phyloP scores from a whole-genome alignment of 2,329 filamentous ascomycete species.

The Beauveria bassiana region DNA sequence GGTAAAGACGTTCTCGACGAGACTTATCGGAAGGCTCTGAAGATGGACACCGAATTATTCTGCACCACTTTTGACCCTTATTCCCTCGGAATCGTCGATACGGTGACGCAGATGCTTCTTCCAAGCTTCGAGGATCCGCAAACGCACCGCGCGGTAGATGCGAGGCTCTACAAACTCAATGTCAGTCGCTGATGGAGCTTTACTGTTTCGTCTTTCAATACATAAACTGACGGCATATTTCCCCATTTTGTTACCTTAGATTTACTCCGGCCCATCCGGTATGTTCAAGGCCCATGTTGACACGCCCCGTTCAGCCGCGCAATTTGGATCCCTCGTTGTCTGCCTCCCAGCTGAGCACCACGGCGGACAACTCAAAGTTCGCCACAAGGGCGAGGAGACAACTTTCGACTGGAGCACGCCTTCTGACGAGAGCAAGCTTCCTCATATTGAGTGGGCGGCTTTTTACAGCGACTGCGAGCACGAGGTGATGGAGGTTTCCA shows the following conservation, averaged over 20 bases:
- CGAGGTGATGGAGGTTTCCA: conserved; percentile 40
- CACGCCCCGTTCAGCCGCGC: conserved; percentile 37
- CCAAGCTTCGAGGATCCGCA: conserved; percentile 19
- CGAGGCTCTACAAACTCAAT: conserved; percentile 52
- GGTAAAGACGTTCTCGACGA: conserved; percentile 42
- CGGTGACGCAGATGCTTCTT: conserved; percentile 38
- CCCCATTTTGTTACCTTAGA: conserved; percentile 20
- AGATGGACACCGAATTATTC: conserved; percentile 41
- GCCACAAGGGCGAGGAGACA: conserved; percentile 28
- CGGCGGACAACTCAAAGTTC: conserved; percentile 36
- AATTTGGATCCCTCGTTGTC: conserved; percentile 48
- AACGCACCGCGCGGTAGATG: conserved; percentile 30
- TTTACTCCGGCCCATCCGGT: conserved; percentile 43
- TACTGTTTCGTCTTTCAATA: background rate
- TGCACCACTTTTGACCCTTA: conserved; percentile 43
- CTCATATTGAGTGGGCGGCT: conserved; percentile 34
- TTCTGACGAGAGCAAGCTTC: conserved; percentile 13
- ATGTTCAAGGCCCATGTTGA: conserved; percentile 46
- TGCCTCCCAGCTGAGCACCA: conserved; percentile 33
- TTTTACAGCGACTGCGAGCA: conserved; percentile 48
- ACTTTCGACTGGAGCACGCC: conserved; percentile 33
- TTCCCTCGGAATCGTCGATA: conserved; percentile 41
- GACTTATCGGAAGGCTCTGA: conserved; percentile 42
- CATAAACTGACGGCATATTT: background rate
- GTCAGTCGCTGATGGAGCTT: conserved; percentile 21